Conservation (phyloP, 345 rosid genomes). For the Populus nigra region DNA sequence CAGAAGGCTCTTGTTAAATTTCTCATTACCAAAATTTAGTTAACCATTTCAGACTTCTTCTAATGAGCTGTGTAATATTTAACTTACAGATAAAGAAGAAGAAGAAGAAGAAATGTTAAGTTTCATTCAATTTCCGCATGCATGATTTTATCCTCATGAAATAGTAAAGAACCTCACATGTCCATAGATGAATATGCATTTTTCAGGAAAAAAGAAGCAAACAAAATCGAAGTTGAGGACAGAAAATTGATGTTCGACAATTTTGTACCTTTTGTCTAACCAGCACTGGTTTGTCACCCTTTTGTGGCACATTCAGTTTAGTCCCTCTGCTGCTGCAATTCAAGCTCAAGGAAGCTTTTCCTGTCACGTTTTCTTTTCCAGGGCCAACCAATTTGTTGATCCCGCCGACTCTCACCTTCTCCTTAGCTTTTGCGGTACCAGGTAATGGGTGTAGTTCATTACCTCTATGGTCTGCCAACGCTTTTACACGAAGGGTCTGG, state of each 20-base stretch:
- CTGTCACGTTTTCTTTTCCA: conserved; percentile 44
- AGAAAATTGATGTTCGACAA: background rate
- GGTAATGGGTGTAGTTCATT: conserved; percentile 20
- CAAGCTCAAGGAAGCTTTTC: conserved; percentile 10
- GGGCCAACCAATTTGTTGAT: conserved; percentile 13
- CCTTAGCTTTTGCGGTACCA: conserved; percentile 19
- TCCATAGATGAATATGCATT: background rate
- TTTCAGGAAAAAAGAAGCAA: background rate
- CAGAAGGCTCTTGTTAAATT: background rate
- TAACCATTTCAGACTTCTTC: background rate
- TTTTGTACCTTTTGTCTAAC: conserved; percentile 42
- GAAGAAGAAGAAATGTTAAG: background rate
- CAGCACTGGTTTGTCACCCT: conserved; percentile 19
- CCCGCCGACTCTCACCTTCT: conserved; percentile 15
- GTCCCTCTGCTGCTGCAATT: conserved; percentile 23
- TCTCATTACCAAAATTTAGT: background rate
- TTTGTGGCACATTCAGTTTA: conserved; percentile 20
- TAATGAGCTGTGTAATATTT: background rate
- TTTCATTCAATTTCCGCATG: no score
- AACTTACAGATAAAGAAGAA: background rate
- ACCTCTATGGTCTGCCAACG: conserved; percentile 20
- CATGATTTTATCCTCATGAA: background rate
- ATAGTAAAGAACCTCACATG: background rate
- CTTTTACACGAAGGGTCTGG: conserved; percentile 23
- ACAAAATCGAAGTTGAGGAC: background rate